Evolutionary conservation across 192 early-diverging fungal genomes (phyloP), one percentile per base, ranked within the genome.

Genomic region (Coemansia sp.): DNA sequence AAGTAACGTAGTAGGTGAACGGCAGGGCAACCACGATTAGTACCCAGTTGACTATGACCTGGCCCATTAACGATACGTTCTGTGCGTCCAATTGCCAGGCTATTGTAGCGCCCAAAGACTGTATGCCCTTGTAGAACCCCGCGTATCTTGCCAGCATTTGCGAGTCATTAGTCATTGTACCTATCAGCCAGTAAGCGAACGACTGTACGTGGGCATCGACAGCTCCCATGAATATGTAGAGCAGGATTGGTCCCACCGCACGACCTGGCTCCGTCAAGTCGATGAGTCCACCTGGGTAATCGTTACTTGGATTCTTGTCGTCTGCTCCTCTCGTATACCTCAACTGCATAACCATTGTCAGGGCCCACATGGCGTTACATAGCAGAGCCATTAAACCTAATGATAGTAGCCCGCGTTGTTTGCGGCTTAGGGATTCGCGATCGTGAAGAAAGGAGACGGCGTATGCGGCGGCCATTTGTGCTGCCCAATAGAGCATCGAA

Each of bases 111-210:
- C 87, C 90, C 50, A 87, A 79, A 49, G 88, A 91, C 81, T 95
- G 94, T 39, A 93, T 88, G 47, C 88, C 89, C 85, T 95, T 95
- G 88, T 95, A 94, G 83, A 91, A 93, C 38, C 93, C 94, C 27
- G 89, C 88, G 73, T 89, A 93, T 47, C 89, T 84, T 3, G 92
- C 86, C 58, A 89, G 68, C 65, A 83, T 76, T 41, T 85, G 85
- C 43, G 87, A 76, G 66, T 94, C 91, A 74, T 94, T 93, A 8
- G 93, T 90, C 80, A 92, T 80, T 34, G 90, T 87, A 31, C 92
- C 93, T 78, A 95, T 87, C 13, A 95, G 68, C 92, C 92, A 95
- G 88, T 94, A 94, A 1, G 81, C 71, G 20, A 84, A 88, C 52
- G 84, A 84, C 79, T 95, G 94, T 77, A 87, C 91, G 52, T 92